These are phyloP conservation scores for Naganishia vaughanmartiniae DNA, from an alignment of 768 basidiomycete species.

Conservation along the genomic window DNA sequence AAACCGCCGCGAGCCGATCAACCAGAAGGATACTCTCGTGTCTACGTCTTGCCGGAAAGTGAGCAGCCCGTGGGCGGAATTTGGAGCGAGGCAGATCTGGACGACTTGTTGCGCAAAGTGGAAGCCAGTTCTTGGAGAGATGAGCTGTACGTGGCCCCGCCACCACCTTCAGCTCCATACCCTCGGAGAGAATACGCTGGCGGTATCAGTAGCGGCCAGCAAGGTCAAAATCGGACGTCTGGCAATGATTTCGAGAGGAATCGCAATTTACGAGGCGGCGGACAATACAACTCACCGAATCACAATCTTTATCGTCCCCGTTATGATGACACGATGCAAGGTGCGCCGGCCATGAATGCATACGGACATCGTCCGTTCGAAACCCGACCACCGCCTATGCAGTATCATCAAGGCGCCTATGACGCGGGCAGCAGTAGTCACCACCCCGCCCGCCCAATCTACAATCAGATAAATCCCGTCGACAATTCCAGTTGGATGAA, in stretches of 20 bases:
- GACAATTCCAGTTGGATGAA: background rate
- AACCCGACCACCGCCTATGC: background rate
- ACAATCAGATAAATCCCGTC: background rate
- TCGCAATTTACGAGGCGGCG: background rate
- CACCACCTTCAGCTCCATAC: background rate
- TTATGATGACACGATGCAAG: background rate
- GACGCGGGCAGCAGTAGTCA: background rate
- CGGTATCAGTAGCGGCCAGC: background rate
- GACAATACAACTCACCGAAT: background rate
- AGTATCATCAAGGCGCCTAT: background rate
- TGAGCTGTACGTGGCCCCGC: conserved; percentile 9
- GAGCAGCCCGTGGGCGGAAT: conserved; percentile 36
- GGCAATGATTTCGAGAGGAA: background rate
- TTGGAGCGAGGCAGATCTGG: conserved; percentile 33
- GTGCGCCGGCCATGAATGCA: background rate
- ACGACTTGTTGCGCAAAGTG: conserved; percentile 19
- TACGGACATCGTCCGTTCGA: background rate
- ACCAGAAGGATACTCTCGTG: conserved; percentile 44
- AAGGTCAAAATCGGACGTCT: background rate
- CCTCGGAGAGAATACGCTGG: background rate
- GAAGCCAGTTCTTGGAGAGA: conserved; percentile 30
- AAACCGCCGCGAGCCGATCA: conserved; percentile 36
- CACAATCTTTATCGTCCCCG: background rate
- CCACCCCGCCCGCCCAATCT: background rate
- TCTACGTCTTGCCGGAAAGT: conserved; percentile 34